Evolutionary conservation across 2,329 filamentous ascomycete genomes (phyloP), one percentile per base, ranked within the genome.

Genomic region (Colletotrichum siamense): DNA sequence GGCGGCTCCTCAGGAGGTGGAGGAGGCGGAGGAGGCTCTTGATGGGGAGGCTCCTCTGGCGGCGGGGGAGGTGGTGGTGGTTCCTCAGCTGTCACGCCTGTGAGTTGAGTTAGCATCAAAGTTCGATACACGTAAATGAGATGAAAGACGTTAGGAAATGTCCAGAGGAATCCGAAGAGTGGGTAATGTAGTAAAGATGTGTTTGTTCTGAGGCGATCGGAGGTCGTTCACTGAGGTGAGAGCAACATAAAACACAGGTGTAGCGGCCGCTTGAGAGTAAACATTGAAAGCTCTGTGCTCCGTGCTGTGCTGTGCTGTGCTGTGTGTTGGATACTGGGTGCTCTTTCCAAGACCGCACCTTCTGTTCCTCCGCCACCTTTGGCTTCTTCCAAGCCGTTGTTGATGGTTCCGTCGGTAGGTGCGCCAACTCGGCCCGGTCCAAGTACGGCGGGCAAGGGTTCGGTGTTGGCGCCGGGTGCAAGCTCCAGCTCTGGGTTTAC

Each of bases 141-240:
- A 18, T 13, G 64, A 76, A 68, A 64, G 15, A 75, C 70, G 55
- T 32, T 68, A 73, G 59, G 22, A 68, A 72, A 73, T 55, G 36
- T 67, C 44, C 73, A 44, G 39, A 59, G 15, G 3, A 18, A 18
- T 18, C 16, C 57, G 57, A 34, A 26, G 22, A 16, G 52, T 49
- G 12, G 36, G 49, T 62, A 26, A 62, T 26, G 22, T 28, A 44
- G 30, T n/a, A 39, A 30, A 6, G 57, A 30, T 32, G 6, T 30
- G 49, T 34, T 24, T 39, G 24, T 57, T 61, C 52, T 69, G 36
- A 18, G 64, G 30, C 22, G 34, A 22, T 61, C 36, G 62, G 18
- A 39, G 30, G 12, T n/a, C 57, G 57, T 8, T 55, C 34, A 32
- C 30, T 12, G 65, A 39, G 22, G 28, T 61, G 63, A 28, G 39